Evolutionary conservation across 345 rosid genomes (phyloP).

Genomic region (Conringia planisiliqua): DNA sequence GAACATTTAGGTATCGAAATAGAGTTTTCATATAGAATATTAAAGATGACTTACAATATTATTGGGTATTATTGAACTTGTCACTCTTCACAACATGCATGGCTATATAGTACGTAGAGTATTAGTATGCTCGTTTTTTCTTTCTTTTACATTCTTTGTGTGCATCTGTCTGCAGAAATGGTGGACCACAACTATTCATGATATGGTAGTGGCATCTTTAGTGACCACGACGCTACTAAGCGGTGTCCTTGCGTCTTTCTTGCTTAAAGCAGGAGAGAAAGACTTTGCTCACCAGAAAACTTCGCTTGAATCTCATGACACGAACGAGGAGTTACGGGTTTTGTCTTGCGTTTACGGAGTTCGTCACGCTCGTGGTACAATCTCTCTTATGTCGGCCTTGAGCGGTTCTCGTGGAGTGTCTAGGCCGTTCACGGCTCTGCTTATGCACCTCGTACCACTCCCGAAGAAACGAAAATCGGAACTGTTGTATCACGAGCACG

Average conservation of each 20-base stretch:
- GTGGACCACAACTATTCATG: conserved; percentile 46
- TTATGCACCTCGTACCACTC: conserved; percentile 80
- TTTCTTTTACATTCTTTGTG: not conserved
- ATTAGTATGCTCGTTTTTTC: not conserved
- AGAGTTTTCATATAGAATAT: not conserved
- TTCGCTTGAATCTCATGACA: conserved; percentile 46
- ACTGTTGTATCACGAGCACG: conserved; percentile 66
- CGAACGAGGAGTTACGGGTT: conserved; percentile 60
- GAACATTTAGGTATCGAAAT: not conserved
- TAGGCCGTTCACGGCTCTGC: conserved; percentile 48
- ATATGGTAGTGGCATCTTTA: conserved; percentile 47
- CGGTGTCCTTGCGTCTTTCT: conserved; percentile 50
- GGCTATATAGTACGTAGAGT: not conserved
- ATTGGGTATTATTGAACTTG: not conserved
- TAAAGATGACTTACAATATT: not conserved
- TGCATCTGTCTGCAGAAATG: conserved; percentile 31
- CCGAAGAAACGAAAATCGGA: conserved; percentile 51
- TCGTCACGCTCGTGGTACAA: conserved; percentile 59
- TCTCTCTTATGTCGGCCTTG: conserved; percentile 51
- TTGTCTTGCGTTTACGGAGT: conserved; percentile 63
- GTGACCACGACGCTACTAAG: conserved; percentile 60
- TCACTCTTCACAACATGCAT: not conserved
- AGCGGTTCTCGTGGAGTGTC: conserved; percentile 38
- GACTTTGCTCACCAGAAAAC: conserved; percentile 43
- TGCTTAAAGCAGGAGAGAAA: conserved; percentile 44